A percentile compares a stretch with the other conserved stretches of the same genome.
Evolutionary conservation across 495 filamentous ascomycete genomes (phyloP).

Genomic region (Halenospora varia): DNA sequence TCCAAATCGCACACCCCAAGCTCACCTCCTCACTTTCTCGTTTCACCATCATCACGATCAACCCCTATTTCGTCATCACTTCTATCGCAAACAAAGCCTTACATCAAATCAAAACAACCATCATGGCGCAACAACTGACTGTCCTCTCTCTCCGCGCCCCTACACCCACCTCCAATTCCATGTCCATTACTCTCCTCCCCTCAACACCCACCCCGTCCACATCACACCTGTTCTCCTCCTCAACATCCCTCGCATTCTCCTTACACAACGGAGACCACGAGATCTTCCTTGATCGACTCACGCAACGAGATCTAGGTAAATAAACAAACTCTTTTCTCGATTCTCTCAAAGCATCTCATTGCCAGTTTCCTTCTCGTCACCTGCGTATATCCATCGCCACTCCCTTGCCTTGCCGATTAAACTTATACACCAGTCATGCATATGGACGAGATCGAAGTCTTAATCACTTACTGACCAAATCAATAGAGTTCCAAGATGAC

Average conservation of each 20-base stretch:
- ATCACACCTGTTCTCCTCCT: not conserved
- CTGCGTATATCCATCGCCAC: not conserved
- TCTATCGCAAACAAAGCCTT: too few relatives aligned
- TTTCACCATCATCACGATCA: too few relatives aligned
- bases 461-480: not conserved
- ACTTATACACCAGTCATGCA: too few relatives aligned
- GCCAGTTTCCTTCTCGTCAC: not conserved
- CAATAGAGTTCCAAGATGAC: not conserved
- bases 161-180: not conserved
- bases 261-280: not conserved
- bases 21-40: too few relatives aligned
- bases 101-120: too few relatives aligned
- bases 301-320: conserved; percentile 3
- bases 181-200: not conserved
- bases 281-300: not conserved
- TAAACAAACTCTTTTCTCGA: not conserved
- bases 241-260: not conserved
- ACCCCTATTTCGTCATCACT: too few relatives aligned
- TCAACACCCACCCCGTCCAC: not conserved
- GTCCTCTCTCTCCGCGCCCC: not conserved
- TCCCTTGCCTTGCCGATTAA: too few relatives aligned
- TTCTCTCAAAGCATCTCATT: not conserved
- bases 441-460: too few relatives aligned
- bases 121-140: too few relatives aligned
- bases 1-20: too few relatives aligned